Base-by-base conservation (phyloP, 768 basidiomycete species). In the Trichaptum fuscoviolaceum region DNA sequence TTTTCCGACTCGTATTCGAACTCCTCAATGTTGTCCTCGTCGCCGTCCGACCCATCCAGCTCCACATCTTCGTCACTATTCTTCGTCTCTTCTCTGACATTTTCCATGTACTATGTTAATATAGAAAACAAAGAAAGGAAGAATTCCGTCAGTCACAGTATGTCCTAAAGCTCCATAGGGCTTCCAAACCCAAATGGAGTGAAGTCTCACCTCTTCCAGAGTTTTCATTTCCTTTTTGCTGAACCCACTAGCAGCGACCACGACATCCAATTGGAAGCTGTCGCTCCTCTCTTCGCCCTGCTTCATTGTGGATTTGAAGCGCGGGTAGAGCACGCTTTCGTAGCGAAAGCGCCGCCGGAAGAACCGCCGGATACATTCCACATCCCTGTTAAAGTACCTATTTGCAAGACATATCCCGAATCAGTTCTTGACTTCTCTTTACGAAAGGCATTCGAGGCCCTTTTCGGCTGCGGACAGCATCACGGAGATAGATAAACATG, bases 321-420 rank as follows among this genome's bases (percentile, higher is more conserved):
- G 86, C 17, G 97, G 97, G 77, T 92, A 99, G 57, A 95, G 77
- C 0, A 83, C 79, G 67, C 94, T 95, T 78, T 99, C 97, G 75
- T 96, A 99, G 67, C 88, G 86, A 79, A 98, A 99, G 26, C 96
- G 81, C 67, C 93, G 84, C 72, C 83, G 84, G 82, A 99, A 99
- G 80, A 97, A 99, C 9, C 85, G 88, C 35, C 95, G 85, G 71
- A 99, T 95, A 75, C 97, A 98, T 67, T 96, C 91, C 8, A 99
- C 97, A 77, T 99, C 97, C 24, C 97, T 89, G 77, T 99, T 96
- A 79, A 99, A 99, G 79, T 97, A 99, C 93, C 96, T 96, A 68
- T 69, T 60, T 35, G 9, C 36, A 64, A 67, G 35, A 42, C 64
- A 65, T 52, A 52, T 52, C 42, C 42, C 42, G 42, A 52, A 52